Base-by-base conservation (phyloP, 192 early-diverging fungal species). In the Obelidium mucronatum region DNA sequence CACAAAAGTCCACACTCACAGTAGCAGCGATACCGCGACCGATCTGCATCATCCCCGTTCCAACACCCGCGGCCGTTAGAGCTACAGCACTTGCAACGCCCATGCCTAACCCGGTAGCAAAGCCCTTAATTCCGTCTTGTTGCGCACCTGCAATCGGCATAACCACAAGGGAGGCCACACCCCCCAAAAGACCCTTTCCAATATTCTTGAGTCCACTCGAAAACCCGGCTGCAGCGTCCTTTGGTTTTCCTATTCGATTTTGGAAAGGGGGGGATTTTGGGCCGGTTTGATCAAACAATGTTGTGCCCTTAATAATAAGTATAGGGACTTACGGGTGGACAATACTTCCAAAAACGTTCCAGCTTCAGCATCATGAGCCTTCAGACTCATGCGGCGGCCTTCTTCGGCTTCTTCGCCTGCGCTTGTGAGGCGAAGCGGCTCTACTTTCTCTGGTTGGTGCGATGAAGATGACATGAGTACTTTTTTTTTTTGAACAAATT, bases 11-110 rank as follows among this genome's bases (percentile, higher is more conserved):
- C 34, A 36, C 70, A 63, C 40, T 48, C 52, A 75, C 74, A 26
- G 79, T 80, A 37, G 76, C 77, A 22, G 70, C 71, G 33, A 80
- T 80, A 1, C 79, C 79, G 39, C 79, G 66, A 5, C 79, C 79
- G 42, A 80, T 76, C 63, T 80, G 79, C 56, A 76, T 59, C 2
- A 80, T 26, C 0, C 79, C 79, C 3, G 74, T 76, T 33, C 68
- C 79, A 67, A 72, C 75, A 11, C 79, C 79, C 30, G 65, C 79
- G 4, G 64, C 72, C 13, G 68, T 77, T 64, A 80, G 53, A 31
- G 59, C 75, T 28, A 76, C 79, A 13, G 79, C 79, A 51, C 64
- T 68, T 2, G 65, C 73, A 17, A 64, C 74, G 11, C 79, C 79
- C 5, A 80, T 54, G 31, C 75, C 79, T 11, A 80, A 28, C 35